phyloP scores from a whole-genome alignment of 495 filamentous ascomycete genomes.

The Annulohypoxylon moriforme region DNA sequence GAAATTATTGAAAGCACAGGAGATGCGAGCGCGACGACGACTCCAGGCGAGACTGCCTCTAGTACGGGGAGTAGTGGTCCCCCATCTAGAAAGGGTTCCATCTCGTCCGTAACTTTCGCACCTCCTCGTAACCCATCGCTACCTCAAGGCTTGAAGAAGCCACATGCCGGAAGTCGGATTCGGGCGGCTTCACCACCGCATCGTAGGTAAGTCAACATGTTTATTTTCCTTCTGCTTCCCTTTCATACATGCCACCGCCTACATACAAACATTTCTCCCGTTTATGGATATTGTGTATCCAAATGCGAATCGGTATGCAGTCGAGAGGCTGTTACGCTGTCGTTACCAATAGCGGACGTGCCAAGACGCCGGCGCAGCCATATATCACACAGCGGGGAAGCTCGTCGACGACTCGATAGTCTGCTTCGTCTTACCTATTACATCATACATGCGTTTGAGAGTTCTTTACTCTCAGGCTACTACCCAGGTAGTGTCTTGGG shows the following conservation, averaged over 20 bases:
- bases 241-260: slow-evolving; percentile 7
- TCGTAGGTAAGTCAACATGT: slow-evolving; percentile 54
- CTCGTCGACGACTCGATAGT: background rate
- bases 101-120: slow-evolving; percentile 57
- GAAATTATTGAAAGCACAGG: slow-evolving; percentile 44
- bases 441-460: slow-evolving; percentile 16
- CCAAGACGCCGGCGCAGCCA: slow-evolving; percentile 5
- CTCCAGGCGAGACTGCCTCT: slow-evolving; percentile 49
- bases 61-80: slow-evolving; percentile 50
- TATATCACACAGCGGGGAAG: slow-evolving; percentile 22
- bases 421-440: slow-evolving; percentile 29
- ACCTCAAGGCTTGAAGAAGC: slow-evolving; percentile 58
- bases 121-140: slow-evolving; percentile 55
- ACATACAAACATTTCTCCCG: background rate
- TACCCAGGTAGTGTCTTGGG: background rate
- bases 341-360: slow-evolving; percentile 5
- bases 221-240: slow-evolving; percentile 18
- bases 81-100: slow-evolving; percentile 57
- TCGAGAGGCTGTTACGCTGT: slow-evolving; percentile 1
- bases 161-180: slow-evolving; percentile 55
- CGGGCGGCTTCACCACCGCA: slow-evolving; percentile 60
- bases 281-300: background rate
- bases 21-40: slow-evolving; percentile 48
- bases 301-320: background rate
- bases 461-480: background rate